phyloP scores from a whole-genome alignment of 228 moss, liverwort and hornwort species.

The Sphagnum fallax region DNA sequence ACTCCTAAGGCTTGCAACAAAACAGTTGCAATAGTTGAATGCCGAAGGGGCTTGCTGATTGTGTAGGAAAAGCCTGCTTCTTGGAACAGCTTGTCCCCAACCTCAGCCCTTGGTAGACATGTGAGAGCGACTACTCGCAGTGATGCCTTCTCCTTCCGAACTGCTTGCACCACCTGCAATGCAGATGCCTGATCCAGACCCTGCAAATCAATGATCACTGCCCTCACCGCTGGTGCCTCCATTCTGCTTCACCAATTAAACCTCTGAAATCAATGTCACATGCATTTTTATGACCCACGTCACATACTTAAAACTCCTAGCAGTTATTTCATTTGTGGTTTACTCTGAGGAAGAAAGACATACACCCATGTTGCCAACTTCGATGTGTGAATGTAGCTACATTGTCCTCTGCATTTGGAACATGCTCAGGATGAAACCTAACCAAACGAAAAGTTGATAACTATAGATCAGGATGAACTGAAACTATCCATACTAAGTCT shows the following conservation, averaged over 20 bases:
- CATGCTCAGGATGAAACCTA: too few species aligned
- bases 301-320: not conserved
- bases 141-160: slow-evolving; percentile 21
- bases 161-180: slow-evolving; percentile 27
- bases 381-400: not conserved
- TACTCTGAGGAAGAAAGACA: not conserved
- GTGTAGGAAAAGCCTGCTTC: slow-evolving; percentile 44
- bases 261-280: not conserved
- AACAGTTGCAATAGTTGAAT: slow-evolving; percentile 36
- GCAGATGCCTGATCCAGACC: slow-evolving; percentile 24
- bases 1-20: slow-evolving; percentile 63
- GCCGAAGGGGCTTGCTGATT: slow-evolving; percentile 53
- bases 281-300: not conserved
- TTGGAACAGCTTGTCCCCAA: slow-evolving; percentile 18
- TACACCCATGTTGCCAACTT: not conserved
- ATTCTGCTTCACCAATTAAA: slow-evolving; percentile 21
- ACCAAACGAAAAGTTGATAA: too few species aligned
- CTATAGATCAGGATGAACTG: too few species aligned
- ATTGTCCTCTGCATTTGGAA: too few species aligned
- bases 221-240: slow-evolving; percentile 24
- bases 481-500: not conserved
- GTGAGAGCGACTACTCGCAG: slow-evolving; percentile 46
- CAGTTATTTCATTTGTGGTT: not conserved
- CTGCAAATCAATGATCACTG: slow-evolving; percentile 54
- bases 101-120: slow-evolving; percentile 8